Evolutionary conservation across 176 grass and related monocot species (phyloP), one percentile per base, ranked within the genome.

Genomic region (Oryza australiensis): DNA sequence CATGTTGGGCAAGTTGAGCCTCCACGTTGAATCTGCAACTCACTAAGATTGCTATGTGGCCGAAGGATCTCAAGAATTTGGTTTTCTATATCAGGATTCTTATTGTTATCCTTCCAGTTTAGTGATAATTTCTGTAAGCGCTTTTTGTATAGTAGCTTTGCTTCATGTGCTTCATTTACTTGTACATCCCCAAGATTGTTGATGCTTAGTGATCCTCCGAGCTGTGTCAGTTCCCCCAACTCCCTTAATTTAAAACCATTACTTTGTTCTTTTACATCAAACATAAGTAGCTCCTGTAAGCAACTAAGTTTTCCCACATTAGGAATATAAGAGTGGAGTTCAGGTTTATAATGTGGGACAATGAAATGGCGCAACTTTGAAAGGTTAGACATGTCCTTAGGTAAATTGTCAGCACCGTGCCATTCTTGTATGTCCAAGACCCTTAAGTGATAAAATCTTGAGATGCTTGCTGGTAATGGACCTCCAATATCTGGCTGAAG

Each of bases 331-430:
- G 26, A 65, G 6, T 32, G 5, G n/a, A n/a, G n/a, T n/a, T n/a
- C n/a, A 2, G 15, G 11, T 1, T 43, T 11, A 13, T 43, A 0
- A 3, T 1, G 0, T 33, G 11, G 41, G 7, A n/a, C 12, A 67
- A 65, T 38, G 27, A 79, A 79, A n/a, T 68, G 42, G 10, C 43
- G 28, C 12, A 79, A 1, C 2, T 79, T 79, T 34, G n/a, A 26
- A 68, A 79, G 77, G 4, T 79, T 66, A 0, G 2, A 3, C 20
- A 51, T 51, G 9, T 16, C 18, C n/a, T 12, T 5, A 16, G 41
- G 20, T 1, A 32, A 34, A 33, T 0, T 1, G 3, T 0, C 0
- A 2, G 0, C 7, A 2, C 3, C 9, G 3, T 0, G 0, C 10
- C 10, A 6, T 9, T 0, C 0, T 66, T 9, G 0, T 7, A 79